These are phyloP conservation scores for Parascedosporium putredinis DNA, from an alignment of 2,329 filamentous ascomycete species.

Conservation along the genomic window DNA sequence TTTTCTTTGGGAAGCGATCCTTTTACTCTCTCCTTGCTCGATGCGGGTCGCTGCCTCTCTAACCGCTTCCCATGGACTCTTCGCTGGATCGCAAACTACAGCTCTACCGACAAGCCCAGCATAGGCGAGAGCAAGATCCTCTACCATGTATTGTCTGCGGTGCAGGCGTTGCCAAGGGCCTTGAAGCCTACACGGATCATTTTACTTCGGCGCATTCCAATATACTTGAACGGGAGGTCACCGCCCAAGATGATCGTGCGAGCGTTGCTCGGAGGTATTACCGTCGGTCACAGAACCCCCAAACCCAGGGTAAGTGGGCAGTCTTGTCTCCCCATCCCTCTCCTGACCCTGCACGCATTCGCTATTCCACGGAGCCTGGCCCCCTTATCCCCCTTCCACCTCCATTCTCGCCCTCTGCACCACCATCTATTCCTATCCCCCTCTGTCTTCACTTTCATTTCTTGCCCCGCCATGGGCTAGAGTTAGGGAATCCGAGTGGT, in stretches of 20 bases:
- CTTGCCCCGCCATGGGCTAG: background rate
- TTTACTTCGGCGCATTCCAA: background rate
- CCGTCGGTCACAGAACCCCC: background rate
- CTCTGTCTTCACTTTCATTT: background rate
- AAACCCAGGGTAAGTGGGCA: slow-evolving; percentile 2
- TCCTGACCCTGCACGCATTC: background rate
- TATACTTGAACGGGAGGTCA: background rate
- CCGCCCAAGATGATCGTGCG: background rate
- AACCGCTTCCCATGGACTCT: background rate
- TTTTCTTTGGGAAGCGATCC: too few relatives aligned
- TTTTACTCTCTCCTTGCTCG: background rate
- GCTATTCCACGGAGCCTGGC: background rate
- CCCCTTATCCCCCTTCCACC: background rate
- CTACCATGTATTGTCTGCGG: background rate
- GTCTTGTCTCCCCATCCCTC: background rate
- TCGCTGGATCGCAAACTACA: background rate
- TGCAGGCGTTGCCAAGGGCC: background rate
- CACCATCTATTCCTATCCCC: background rate
- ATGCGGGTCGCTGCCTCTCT: background rate
- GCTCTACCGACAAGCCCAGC: background rate
- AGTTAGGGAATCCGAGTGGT: background rate
- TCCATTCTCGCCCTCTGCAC: background rate
- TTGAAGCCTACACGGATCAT: background rate
- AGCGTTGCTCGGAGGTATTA: background rate
- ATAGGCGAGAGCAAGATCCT: background rate